Percentiles rank a stretch among this genome's conserved stretches.
These are phyloP conservation scores for Nepenthes gracilis DNA, from an alignment of 148 eudicot genomes.

Conservation along the genomic window DNA sequence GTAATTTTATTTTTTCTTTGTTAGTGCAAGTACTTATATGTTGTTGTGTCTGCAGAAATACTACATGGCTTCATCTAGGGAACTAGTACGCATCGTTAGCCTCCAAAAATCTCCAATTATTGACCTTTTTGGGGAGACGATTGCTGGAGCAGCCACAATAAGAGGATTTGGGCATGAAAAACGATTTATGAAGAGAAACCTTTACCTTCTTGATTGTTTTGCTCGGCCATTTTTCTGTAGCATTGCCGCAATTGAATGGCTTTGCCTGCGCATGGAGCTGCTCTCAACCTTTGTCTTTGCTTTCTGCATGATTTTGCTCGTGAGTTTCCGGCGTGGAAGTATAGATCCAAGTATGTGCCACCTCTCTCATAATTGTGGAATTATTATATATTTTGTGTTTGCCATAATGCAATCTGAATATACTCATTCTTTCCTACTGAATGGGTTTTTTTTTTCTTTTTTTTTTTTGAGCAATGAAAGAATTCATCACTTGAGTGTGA, in stretches of 20 bases:
- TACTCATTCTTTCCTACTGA: neutral
- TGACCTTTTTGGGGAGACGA: slow-evolving; percentile 85
- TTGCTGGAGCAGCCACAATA: slow-evolving; percentile 96
- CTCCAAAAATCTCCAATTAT: slow-evolving; percentile 89
- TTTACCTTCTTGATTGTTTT: slow-evolving; percentile 86
- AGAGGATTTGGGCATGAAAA: slow-evolving; percentile 97
- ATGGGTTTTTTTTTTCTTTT: neutral
- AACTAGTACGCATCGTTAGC: slow-evolving; percentile 88
- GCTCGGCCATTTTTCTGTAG: slow-evolving; percentile 94
- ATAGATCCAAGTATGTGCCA: slow-evolving; percentile 84
- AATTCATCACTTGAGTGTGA: too few species aligned
- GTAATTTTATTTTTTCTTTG: too few species aligned
- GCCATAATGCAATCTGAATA: neutral
- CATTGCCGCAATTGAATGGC: slow-evolving; percentile 97
- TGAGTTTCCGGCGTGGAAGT: slow-evolving; percentile 62
- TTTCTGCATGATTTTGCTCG: slow-evolving; percentile 89
- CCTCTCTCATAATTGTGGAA: neutral
- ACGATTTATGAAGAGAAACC: slow-evolving; percentile 85
- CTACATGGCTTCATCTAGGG: slow-evolving; percentile 95
- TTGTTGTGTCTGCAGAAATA: slow-evolving; percentile 53
- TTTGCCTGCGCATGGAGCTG: slow-evolving; percentile 87
- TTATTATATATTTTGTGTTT: neutral
- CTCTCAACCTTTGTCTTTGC: slow-evolving; percentile 89
- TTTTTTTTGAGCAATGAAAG: neutral
- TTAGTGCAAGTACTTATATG: too few species aligned